Evolutionary conservation across 441 rosid genomes (phyloP).

Genomic region (Pelargonium australe): DNA sequence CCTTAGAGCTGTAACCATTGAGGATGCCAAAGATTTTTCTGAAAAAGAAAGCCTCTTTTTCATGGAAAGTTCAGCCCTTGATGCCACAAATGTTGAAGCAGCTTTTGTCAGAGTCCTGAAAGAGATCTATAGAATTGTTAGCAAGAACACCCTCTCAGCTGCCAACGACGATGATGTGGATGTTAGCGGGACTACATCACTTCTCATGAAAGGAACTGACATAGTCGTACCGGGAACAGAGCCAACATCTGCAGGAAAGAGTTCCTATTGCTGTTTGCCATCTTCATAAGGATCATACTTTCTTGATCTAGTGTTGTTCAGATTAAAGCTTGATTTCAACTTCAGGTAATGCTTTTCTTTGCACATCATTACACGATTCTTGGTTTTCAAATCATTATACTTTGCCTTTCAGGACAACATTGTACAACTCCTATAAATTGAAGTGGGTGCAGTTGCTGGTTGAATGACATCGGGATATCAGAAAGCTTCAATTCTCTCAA

Average conservation of each 20-base stretch:
- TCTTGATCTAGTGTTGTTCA: too few relatives aligned
- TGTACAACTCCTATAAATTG: too few relatives aligned
- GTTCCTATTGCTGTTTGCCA: conserved; percentile 32
- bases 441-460: too few relatives aligned
- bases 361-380: too few relatives aligned
- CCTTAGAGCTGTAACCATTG: conserved; percentile 44
- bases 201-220: conserved; percentile 46
- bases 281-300: too few relatives aligned
- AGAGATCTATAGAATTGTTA: conserved; percentile 44
- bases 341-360: too few relatives aligned
- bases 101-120: conserved; percentile 44
- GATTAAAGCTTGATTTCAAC: too few relatives aligned
- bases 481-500: too few relatives aligned
- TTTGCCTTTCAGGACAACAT: too few relatives aligned
- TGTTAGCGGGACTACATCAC: conserved; percentile 37
- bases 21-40: conserved; percentile 54
- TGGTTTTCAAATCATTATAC: too few relatives aligned
- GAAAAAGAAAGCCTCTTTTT: conserved; percentile 44
- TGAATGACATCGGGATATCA: too few relatives aligned
- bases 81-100: conserved; percentile 47
- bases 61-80: conserved; percentile 58
- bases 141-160: conserved; percentile 34
- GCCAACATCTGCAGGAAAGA: conserved; percentile 27
- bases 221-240: conserved; percentile 40
- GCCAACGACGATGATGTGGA: conserved; percentile 47